Conservation (phyloP, 2,329 filamentous ascomycete genomes). For the Botrytis hyacinthi region DNA sequence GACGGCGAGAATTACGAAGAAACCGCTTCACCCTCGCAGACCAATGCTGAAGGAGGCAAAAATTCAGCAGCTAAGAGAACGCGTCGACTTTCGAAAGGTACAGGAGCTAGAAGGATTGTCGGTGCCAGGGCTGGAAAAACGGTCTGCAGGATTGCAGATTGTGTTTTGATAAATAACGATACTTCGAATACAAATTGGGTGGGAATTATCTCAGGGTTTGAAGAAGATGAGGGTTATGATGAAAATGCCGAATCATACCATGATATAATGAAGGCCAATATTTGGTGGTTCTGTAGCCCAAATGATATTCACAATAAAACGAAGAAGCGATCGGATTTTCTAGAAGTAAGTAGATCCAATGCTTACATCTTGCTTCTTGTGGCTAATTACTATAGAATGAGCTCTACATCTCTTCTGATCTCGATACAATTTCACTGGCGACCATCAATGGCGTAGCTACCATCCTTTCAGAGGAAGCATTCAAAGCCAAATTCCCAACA, state of each 20-base stretch:
- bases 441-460: constrained; percentile 89
- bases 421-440: constrained; percentile 80
- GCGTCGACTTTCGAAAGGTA: constrained; percentile 29
- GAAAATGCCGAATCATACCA: constrained; percentile 50
- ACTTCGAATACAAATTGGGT: constrained; percentile 88
- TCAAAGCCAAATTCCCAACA: constrained; percentile 66
- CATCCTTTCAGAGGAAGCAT: constrained; percentile 71
- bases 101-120: constrained; percentile 55
- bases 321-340: constrained; percentile 77
- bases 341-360: constrained; percentile 54
- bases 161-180: constrained; percentile 83
- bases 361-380: background rate
- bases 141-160: constrained; percentile 76
- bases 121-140: constrained; percentile 79
- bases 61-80: constrained; percentile 26
- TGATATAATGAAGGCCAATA: constrained; percentile 40
- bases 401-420: constrained; percentile 84
- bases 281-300: constrained; percentile 92
- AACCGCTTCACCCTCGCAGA: background rate
- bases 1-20: constrained; percentile 21
- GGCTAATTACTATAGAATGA: constrained; percentile 62
- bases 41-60: constrained; percentile 9
- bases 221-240: constrained; percentile 71
- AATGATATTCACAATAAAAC: constrained; percentile 81
- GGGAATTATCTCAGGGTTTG: constrained; percentile 80